phyloP scores from a whole-genome alignment of 768 basidiomycete genomes.

The Suillus variegatus region DNA sequence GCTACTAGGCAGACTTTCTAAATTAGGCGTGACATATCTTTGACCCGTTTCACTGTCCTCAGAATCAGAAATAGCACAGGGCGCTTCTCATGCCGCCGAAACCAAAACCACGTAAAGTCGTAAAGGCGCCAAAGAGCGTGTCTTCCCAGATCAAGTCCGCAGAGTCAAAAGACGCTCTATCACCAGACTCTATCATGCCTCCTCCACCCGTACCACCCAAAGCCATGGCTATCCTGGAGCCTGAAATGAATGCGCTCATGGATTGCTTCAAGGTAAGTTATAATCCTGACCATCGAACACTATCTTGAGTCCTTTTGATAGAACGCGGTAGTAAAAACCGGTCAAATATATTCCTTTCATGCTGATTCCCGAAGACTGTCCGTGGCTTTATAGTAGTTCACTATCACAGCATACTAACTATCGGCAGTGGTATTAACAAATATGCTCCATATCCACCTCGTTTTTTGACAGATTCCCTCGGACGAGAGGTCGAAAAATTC shows the following conservation, averaged over 20 bases:
- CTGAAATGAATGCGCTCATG: conserved; percentile 63
- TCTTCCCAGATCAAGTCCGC: conserved; percentile 16
- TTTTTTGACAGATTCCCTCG: conserved; percentile 63
- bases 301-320: conserved; percentile 18
- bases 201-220: conserved; percentile 50
- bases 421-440: conserved; percentile 54
- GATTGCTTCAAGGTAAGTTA: conserved; percentile 54
- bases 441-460: conserved; percentile 63
- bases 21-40: conserved; percentile 2
- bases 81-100: conserved; percentile 45
- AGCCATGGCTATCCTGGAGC: conserved; percentile 50
- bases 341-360: conserved; percentile 71
- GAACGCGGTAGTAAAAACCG: conserved; percentile 72
- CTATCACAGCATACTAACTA: not conserved
- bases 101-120: conserved; percentile 36
- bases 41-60: not conserved
- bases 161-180: conserved; percentile 34
- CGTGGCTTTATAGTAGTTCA: not conserved
- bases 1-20: not conserved
- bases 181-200: conserved; percentile 45
- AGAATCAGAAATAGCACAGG: not conserved
- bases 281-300: not conserved
- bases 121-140: conserved; percentile 23
- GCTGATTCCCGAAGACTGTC: conserved; percentile 66
- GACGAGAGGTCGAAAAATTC: conserved; percentile 75